These are phyloP conservation scores for Syzygium syzygioides DNA, from an alignment of 441 rosid genomes.

Conservation along the genomic window DNA sequence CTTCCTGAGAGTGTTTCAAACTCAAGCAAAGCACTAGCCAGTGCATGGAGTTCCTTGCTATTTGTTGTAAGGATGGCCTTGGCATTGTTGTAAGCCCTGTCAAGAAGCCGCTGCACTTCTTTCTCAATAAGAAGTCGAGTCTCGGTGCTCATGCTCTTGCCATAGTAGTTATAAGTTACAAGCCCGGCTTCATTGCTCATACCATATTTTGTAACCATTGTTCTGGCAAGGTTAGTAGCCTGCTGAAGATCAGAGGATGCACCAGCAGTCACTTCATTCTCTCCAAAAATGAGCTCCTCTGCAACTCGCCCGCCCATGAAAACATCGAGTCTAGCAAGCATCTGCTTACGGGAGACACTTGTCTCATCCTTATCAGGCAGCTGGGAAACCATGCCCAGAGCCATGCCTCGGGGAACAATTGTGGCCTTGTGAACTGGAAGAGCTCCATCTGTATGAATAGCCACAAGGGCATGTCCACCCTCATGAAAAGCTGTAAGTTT, in stretches of 20 bases:
- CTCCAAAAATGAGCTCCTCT: conserved; percentile 91
- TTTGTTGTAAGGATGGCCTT: conserved; percentile 64
- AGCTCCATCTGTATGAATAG: conserved; percentile 86
- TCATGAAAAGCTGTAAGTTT: conserved; percentile 86
- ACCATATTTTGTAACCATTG: conserved; percentile 88
- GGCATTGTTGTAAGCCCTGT: conserved; percentile 82
- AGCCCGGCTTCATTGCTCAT: conserved; percentile 93
- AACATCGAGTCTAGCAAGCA: conserved; percentile 95
- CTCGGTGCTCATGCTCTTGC: conserved; percentile 92
- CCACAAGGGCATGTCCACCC: conserved; percentile 97
- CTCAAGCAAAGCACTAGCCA: conserved; percentile 79
- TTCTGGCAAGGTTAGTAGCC: conserved; percentile 75
- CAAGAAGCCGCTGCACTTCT: conserved; percentile 66
- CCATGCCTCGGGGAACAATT: conserved; percentile 86
- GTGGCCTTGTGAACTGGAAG: conserved; percentile 96
- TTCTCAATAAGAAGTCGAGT: conserved; percentile 86
- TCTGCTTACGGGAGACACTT: conserved; percentile 66
- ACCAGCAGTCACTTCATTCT: conserved; percentile 84
- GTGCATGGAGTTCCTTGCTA: conserved; percentile 75
- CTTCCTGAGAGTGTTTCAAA: conserved; percentile 74
- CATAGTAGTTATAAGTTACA: conserved; percentile 74
- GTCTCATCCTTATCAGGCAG: conserved; percentile 81
- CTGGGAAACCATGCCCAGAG: conserved; percentile 92
- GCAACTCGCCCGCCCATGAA: conserved; percentile 95
- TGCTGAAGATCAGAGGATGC: conserved; percentile 76